Evolutionary conservation across 2,329 filamentous ascomycete genomes (phyloP).

Genomic region (Diplodia corticola): DNA sequence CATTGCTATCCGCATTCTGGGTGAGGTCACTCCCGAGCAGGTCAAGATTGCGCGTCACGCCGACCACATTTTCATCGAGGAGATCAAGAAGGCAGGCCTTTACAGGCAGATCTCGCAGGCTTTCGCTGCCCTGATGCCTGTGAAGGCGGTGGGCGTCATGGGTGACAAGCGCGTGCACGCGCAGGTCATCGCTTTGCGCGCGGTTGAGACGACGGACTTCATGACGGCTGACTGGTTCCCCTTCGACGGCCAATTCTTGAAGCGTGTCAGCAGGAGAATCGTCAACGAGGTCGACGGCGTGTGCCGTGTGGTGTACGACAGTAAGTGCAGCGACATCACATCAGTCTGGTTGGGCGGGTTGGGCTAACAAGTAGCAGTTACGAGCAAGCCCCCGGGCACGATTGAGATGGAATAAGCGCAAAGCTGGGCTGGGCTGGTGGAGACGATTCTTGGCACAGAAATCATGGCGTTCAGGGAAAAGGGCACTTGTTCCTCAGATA

Average conservation of each 20-base stretch:
- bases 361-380: slow-evolving; percentile 44
- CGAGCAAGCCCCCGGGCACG: slow-evolving; percentile 68
- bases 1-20: slow-evolving; percentile 77
- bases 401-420: slow-evolving; percentile 69
- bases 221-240: slow-evolving; percentile 74
- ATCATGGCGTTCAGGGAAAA: slow-evolving; percentile 17
- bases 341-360: background rate
- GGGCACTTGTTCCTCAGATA: slow-evolving; percentile 1
- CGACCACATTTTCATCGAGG: slow-evolving; percentile 74
- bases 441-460: slow-evolving; percentile 4
- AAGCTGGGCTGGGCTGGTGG: background rate
- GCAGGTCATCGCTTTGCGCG: slow-evolving; percentile 62
- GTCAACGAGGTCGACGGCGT: slow-evolving; percentile 76
- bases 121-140: slow-evolving; percentile 67
- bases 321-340: slow-evolving; percentile 44
- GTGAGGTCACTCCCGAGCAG: slow-evolving; percentile 77
- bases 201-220: slow-evolving; percentile 66
- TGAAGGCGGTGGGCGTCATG: slow-evolving; percentile 66
- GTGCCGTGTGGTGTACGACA: slow-evolving; percentile 69
- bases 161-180: slow-evolving; percentile 69
- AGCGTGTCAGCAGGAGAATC: slow-evolving; percentile 65
- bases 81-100: slow-evolving; percentile 70
- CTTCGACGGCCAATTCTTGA: slow-evolving; percentile 66
- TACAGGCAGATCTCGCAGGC: slow-evolving; percentile 72
- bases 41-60: slow-evolving; percentile 78